These are phyloP conservation scores for Immersiporthe knoxdaviesiana DNA, from an alignment of 2,329 filamentous ascomycete genomes.

Conservation along the genomic window DNA sequence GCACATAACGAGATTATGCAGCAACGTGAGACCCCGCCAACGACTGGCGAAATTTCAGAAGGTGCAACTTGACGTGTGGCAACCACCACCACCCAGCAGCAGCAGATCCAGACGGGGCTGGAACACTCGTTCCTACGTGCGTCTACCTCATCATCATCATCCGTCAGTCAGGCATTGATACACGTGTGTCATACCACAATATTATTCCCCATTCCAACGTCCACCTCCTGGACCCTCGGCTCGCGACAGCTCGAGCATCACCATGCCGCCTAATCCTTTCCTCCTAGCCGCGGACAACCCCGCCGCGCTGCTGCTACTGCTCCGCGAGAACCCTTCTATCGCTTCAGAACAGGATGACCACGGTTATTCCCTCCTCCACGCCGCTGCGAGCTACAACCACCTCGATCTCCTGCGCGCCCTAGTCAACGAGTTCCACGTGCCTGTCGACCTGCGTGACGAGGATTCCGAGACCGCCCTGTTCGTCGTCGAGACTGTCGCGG, in stretches of 20 bases:
- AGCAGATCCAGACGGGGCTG: neutral
- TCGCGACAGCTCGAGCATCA: neutral
- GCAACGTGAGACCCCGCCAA: constrained; percentile 31
- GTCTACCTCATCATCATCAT: neutral
- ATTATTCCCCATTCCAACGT: too few species aligned
- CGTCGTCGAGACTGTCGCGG: constrained; percentile 79
- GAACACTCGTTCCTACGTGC: neutral
- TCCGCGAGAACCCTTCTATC: constrained; percentile 73
- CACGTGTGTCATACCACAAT: neutral
- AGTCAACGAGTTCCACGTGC: constrained; percentile 74
- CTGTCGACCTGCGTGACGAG: constrained; percentile 83
- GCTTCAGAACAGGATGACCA: constrained; percentile 84
- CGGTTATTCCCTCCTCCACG: constrained; percentile 93
- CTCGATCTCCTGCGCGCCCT: constrained; percentile 76
- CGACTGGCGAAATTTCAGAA: constrained; percentile 17
- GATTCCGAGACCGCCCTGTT: constrained; percentile 95
- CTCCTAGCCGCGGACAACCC: constrained; percentile 83
- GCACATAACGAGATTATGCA: constrained; percentile 22
- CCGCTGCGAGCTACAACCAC: constrained; percentile 90
- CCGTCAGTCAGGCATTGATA: neutral
- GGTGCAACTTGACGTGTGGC: neutral
- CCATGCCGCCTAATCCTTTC: constrained; percentile 65
- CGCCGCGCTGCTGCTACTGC: constrained; percentile 70
- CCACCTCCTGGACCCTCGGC: neutral
- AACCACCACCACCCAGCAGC: neutral